Conservation (phyloP, 768 basidiomycete genomes). For the Glaciozyma antarctica region DNA sequence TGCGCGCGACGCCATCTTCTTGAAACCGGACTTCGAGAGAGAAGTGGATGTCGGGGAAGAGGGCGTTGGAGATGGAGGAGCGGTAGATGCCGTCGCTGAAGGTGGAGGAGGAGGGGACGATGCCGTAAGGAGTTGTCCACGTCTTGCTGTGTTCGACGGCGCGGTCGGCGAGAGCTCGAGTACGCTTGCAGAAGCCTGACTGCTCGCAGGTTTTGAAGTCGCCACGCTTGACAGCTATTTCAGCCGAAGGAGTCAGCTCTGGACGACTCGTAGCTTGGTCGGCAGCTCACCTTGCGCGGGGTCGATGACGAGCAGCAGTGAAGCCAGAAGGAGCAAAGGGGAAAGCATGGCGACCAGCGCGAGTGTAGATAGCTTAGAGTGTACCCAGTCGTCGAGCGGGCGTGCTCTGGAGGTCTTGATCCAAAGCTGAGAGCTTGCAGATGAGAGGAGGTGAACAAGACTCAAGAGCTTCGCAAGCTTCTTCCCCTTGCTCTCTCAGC, state of each 20-base stretch:
- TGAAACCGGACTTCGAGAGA: slow-evolving; percentile 73
- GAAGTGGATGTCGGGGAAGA: slow-evolving; percentile 79
- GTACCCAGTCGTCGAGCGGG: too few relatives aligned
- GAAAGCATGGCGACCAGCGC: too few relatives aligned
- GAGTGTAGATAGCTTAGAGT: too few relatives aligned
- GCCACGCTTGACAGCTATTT: slow-evolving; percentile 45
- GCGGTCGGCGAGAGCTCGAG: slow-evolving; percentile 69
- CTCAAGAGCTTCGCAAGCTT: too few relatives aligned
- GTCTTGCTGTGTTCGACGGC: slow-evolving; percentile 50
- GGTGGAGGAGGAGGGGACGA: slow-evolving; percentile 49
- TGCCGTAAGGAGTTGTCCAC: slow-evolving; percentile 83
- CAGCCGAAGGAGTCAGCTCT: too few relatives aligned
- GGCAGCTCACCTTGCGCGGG: background rate
- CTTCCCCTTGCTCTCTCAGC: too few relatives aligned
- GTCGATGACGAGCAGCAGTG: slow-evolving; percentile 3
- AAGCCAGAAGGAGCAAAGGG: background rate
- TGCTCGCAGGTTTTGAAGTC: slow-evolving; percentile 96
- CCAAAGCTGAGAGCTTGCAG: too few relatives aligned
- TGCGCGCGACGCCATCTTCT: slow-evolving; percentile 76
- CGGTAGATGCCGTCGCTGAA: slow-evolving; percentile 54
- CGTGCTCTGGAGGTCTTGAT: too few relatives aligned
- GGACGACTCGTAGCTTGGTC: too few relatives aligned
- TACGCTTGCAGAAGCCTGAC: slow-evolving; percentile 86
- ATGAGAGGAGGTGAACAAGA: too few relatives aligned
- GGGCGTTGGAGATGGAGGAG: slow-evolving; percentile 63